Conservation (phyloP, 1,284 basidiomycete species). For the Ceratobasidium sp. region DNA sequence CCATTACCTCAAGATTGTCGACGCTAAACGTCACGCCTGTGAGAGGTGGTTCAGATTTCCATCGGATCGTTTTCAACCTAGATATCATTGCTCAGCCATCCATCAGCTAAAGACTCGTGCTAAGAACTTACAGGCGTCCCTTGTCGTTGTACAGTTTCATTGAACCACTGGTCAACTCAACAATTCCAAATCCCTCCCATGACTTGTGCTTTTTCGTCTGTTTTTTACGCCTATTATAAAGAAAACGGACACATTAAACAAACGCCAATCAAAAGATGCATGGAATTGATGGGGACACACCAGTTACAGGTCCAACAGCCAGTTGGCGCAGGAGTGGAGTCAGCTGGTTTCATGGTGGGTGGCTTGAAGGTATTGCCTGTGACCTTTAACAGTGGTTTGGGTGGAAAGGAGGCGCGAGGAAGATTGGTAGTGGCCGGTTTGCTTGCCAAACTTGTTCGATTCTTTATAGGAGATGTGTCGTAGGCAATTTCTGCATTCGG, state of each 20-base stretch:
- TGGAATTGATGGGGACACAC: neutral
- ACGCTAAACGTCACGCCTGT: conserved; percentile 36
- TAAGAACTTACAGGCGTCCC: conserved; percentile 21
- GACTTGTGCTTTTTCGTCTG: conserved; percentile 44
- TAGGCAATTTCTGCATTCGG: conserved; percentile 24
- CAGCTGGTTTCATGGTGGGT: conserved; percentile 28
- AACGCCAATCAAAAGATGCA: neutral
- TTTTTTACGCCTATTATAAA: conserved; percentile 31
- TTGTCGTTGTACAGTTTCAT: conserved; percentile 44
- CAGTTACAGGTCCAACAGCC: conserved; percentile 44
- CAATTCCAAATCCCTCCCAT: conserved; percentile 44
- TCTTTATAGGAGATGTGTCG: conserved; percentile 55
- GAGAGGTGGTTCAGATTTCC: conserved; percentile 42
- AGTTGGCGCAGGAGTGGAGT: neutral
- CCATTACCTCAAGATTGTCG: conserved; percentile 38
- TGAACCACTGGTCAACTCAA: conserved; percentile 19
- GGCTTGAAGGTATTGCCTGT: conserved; percentile 27
- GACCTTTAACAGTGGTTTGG: neutral
- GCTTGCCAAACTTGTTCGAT: conserved; percentile 60
- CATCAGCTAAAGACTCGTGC: neutral
- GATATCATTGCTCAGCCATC: neutral
- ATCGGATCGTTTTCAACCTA: conserved; percentile 29
- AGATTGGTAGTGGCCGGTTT: neutral
- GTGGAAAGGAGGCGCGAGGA: neutral
- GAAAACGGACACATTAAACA: neutral